Percentiles rank a stretch among this genome's conserved stretches.
Conservation (phyloP, 768 basidiomycete genomes). For the Suillus variegatus region DNA sequence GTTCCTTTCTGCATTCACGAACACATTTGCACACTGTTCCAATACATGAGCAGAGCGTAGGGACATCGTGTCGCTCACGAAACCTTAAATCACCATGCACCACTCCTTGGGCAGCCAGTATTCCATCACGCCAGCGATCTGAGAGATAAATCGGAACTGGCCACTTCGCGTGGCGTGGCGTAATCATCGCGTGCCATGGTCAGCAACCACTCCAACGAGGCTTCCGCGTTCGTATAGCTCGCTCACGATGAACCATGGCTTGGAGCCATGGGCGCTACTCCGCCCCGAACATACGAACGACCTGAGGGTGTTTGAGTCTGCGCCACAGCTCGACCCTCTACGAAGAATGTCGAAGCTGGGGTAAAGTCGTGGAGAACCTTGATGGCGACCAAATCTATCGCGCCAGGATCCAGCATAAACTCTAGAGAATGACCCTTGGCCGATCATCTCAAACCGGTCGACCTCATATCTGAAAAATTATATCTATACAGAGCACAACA, state of each 20-base stretch:
- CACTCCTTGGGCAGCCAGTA: slow-evolving; percentile 66
- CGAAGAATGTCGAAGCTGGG: slow-evolving; percentile 65
- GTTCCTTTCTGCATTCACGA: slow-evolving; percentile 63
- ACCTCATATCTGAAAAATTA: slow-evolving; percentile 65
- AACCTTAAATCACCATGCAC: slow-evolving; percentile 86
- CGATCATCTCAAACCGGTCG: slow-evolving; percentile 67
- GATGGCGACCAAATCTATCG: slow-evolving; percentile 61
- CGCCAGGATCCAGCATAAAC: slow-evolving; percentile 79
- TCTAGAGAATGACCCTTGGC: slow-evolving; percentile 73
- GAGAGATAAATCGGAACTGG: slow-evolving; percentile 61
- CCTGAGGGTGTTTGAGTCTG: slow-evolving; percentile 63
- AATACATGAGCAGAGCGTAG: neutral
- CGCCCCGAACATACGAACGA: slow-evolving; percentile 76
- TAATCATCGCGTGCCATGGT: slow-evolving; percentile 14
- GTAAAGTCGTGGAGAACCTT: slow-evolving; percentile 69
- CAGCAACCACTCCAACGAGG: slow-evolving; percentile 59
- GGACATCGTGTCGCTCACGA: slow-evolving; percentile 13
- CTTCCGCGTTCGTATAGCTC: slow-evolving; percentile 70
- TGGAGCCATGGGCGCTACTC: slow-evolving; percentile 67
- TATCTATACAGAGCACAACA: neutral
- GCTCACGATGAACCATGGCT: slow-evolving; percentile 80
- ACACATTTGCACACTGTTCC: slow-evolving; percentile 66
- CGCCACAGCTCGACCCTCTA: slow-evolving; percentile 72
- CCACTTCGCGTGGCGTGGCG: slow-evolving; percentile 18
- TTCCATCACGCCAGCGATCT: slow-evolving; percentile 80